Percentiles rank a stretch among this genome's conserved stretches.
phyloP scores from a whole-genome alignment of 352 stramenopile species.

The Phytopythium boreale region DNA sequence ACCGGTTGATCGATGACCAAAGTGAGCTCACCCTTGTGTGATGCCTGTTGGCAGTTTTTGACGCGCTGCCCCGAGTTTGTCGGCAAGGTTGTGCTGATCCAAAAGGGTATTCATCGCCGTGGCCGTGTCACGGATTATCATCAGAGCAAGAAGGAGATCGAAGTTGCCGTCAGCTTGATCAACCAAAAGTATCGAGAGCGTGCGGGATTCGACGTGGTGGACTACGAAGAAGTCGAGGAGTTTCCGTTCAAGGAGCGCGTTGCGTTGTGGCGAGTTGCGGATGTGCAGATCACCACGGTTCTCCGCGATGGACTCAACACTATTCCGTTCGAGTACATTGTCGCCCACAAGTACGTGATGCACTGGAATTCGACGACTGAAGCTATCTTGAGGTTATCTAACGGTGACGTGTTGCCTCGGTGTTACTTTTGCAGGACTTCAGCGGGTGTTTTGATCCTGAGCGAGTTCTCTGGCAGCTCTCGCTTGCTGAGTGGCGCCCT shows the following conservation, averaged over 20 bases:
- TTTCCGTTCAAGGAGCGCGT: conserved; percentile 67
- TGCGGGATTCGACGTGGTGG: conserved; percentile 51
- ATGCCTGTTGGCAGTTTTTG: conserved; percentile 66
- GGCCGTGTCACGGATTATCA: conserved; percentile 92
- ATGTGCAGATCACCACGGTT: conserved; percentile 78
- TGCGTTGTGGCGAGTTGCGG: conserved; percentile 70
- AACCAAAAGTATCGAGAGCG: conserved; percentile 86
- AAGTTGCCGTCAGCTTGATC: conserved; percentile 86
- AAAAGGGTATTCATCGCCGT: conserved; percentile 72
- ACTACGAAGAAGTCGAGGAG: conserved; percentile 75
- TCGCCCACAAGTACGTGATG: conserved; percentile 57
- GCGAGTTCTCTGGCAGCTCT: conserved; percentile 96
- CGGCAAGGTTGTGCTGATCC: conserved; percentile 77
- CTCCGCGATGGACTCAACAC: conserved; percentile 77
- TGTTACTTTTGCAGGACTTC: conserved; percentile 33
- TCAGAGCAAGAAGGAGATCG: conserved; percentile 94
- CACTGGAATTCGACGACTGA: neutral
- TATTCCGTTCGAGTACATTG: conserved; percentile 82
- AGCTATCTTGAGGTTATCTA: neutral
- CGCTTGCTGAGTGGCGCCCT: conserved; percentile 94
- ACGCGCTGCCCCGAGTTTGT: conserved; percentile 78
- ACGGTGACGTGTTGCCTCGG: neutral
- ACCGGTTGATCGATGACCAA: too few relatives aligned
- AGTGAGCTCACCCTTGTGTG: neutral
- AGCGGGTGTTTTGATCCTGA: conserved; percentile 92